Evolutionary conservation across 225 moss, liverwort and hornwort species (phyloP), one percentile per base, ranked within the genome.

Genomic region (Pleurozium schreberi): DNA sequence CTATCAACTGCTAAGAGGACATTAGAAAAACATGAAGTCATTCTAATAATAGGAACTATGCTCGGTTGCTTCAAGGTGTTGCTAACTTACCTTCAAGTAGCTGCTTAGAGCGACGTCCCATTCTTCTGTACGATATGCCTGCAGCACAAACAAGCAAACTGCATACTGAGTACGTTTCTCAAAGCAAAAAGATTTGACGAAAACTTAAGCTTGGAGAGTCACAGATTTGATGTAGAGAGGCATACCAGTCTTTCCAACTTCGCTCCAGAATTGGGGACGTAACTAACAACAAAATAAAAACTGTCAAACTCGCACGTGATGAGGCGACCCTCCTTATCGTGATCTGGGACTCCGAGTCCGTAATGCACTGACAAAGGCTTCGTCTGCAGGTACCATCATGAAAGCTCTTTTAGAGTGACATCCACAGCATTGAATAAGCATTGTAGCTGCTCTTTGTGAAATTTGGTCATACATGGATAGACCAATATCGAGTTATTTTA

Each of bases 251-350:
- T 95, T 69, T 85, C 92, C 90, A 98, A 87, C 50, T 92, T 93
- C 50, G 93, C 95, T 87, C 98, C 97, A 11, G 97, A 91, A 70
- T 99, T 99, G 67, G 98, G 98, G 87, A 97, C 96, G 88, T 99
- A 99, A 84, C 94, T 88, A 47, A 95, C 92, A 67, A 96, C 90
- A 58, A 97, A 90, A 88, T 93, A 99, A 90, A 97, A 97, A 4
- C 85, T 80, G 13, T 95, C 95, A 85, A 97, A 97, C 88, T 99
- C 98, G 71, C 95, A 94, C 4, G 98, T 96, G 58, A 99, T 97
- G 74, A 96, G 84, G 61, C 98, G 96, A 75, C 98, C 98, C 83
- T 99, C 98, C 27, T 81, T 78, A 71, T 99, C 96, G 70, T 96
- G 98, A 65, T 96, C 95, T 84, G 92, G 58, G 58, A 94, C 90